Conservation (phyloP, 1,284 basidiomycete species). For the Trichosporon asahii region DNA sequence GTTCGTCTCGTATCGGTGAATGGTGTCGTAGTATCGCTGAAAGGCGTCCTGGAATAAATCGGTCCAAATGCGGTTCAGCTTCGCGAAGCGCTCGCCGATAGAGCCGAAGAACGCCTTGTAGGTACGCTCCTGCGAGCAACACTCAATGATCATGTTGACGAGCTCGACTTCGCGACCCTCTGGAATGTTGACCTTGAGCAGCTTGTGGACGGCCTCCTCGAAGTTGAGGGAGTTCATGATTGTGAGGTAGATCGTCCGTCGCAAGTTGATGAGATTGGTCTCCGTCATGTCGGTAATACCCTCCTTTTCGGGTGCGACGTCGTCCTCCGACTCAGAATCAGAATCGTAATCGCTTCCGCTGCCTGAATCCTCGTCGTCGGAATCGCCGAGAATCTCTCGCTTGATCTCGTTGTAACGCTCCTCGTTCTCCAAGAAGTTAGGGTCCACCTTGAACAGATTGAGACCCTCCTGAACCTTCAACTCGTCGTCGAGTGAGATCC, state of each 20-base stretch:
- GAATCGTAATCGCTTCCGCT: slow-evolving; percentile 66
- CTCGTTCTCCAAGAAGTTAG: slow-evolving; percentile 85
- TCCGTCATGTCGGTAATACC: slow-evolving; percentile 93
- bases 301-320: slow-evolving; percentile 67
- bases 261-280: slow-evolving; percentile 91
- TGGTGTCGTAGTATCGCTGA: slow-evolving; percentile 86
- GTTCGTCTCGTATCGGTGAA: slow-evolving; percentile 98
- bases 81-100: slow-evolving; percentile 92
- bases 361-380: slow-evolving; percentile 57
- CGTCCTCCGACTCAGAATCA: slow-evolving; percentile 62
- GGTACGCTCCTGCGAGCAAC: slow-evolving; percentile 98
- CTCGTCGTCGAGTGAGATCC: slow-evolving; percentile 86
- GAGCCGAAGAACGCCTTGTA: slow-evolving; percentile 96
- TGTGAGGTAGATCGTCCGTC: slow-evolving; percentile 90
- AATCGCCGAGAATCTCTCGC: slow-evolving; percentile 80
- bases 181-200: slow-evolving; percentile 85
- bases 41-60: slow-evolving; percentile 86
- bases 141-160: slow-evolving; percentile 98
- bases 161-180: slow-evolving; percentile 96
- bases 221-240: slow-evolving; percentile 99
- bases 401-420: slow-evolving; percentile 91
- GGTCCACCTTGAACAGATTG: slow-evolving; percentile 94
- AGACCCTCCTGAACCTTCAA: slow-evolving; percentile 89
- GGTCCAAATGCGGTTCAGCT: slow-evolving; percentile 90
- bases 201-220: slow-evolving; percentile 97